Percentiles rank a stretch among this genome's conserved stretches.
Evolutionary conservation across 345 rosid species (phyloP).

Genomic region (Geranium brycei): DNA sequence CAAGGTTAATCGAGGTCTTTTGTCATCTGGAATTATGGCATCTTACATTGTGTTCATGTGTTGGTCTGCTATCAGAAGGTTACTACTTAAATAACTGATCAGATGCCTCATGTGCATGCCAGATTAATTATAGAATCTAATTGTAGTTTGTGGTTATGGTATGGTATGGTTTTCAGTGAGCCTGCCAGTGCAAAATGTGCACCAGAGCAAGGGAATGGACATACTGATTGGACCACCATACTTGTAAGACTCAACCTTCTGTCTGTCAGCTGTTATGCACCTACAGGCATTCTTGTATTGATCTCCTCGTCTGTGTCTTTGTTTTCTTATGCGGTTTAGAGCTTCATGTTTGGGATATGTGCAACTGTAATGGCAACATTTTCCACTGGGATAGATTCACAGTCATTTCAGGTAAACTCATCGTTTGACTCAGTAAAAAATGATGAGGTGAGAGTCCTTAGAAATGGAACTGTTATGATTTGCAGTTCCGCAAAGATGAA

Average conservation of each 20-base stretch:
- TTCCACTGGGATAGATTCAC: constrained; percentile 84
- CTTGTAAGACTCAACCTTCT: constrained; percentile 31
- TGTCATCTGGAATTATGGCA: constrained; percentile 85
- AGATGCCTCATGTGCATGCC: no score
- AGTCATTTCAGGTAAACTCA: constrained; percentile 52
- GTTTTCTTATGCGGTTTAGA: constrained; percentile 18
- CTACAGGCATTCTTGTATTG: not conserved
- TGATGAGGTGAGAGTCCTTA: no score
- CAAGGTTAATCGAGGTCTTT: constrained; percentile 63
- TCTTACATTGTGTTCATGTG: constrained; percentile 75
- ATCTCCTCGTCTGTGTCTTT: not conserved
- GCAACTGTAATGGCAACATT: constrained; percentile 84
- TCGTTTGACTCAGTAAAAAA: no score
- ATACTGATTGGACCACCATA: constrained; percentile 56
- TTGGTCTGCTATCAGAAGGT: constrained; percentile 95
- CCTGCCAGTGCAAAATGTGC: constrained; percentile 45
- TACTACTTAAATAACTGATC: no score
- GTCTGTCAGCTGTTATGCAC: no score
- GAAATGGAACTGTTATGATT: not conserved
- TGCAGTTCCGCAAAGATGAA: constrained; percentile 53
- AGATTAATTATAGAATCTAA: no score
- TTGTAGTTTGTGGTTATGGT: no score
- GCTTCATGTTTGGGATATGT: constrained; percentile 69
- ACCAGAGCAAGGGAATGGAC: constrained; percentile 21
- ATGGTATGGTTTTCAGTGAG: constrained; percentile 48